Percentiles rank a stretch among this genome's conserved stretches.
Conservation (phyloP, 345 rosid genomes). For the Gossypium ekmanianum region DNA sequence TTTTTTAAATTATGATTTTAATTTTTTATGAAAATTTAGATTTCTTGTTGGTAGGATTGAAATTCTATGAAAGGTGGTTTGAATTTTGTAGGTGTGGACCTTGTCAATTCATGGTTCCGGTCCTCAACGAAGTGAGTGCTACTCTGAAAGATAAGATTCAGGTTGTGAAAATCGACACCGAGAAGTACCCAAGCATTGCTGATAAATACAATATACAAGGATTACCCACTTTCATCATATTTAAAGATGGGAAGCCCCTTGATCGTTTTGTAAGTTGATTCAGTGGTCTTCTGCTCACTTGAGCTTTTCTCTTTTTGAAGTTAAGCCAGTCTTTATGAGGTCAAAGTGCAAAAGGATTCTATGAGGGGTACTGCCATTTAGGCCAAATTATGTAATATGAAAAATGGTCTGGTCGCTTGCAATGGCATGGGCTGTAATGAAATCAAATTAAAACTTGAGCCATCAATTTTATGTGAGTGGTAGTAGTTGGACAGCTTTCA, state of each 20-base stretch:
- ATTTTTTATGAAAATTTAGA: not conserved
- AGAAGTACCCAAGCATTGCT: slow-evolving; percentile 82
- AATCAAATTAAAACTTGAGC: not conserved
- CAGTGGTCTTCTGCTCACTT: not conserved
- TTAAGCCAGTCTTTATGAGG: not conserved
- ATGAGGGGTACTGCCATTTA: not conserved
- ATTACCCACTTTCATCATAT: slow-evolving; percentile 82
- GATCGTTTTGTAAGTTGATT: slow-evolving; percentile 79
- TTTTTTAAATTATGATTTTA: too few relatives aligned
- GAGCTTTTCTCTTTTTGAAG: not conserved
- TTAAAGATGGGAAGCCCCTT: slow-evolving; percentile 72
- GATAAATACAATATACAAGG: slow-evolving; percentile 68
- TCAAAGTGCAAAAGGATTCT: not conserved
- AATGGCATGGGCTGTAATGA: not conserved
- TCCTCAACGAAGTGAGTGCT: slow-evolving; percentile 68
- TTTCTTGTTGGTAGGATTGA: not conserved
- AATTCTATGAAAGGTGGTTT: not conserved
- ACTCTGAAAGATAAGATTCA: slow-evolving; percentile 59
- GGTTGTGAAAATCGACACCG: slow-evolving; percentile 87
- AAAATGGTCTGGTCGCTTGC: not conserved
- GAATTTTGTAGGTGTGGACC: slow-evolving; percentile 82
- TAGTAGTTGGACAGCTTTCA: not conserved
- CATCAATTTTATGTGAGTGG: not conserved
- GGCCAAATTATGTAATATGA: not conserved
- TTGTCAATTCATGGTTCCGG: slow-evolving; percentile 83